Evolutionary conservation across 805 yeast species (phyloP), one percentile per base, ranked within the genome.

Genomic region (Limtongozyma cylindracea): DNA sequence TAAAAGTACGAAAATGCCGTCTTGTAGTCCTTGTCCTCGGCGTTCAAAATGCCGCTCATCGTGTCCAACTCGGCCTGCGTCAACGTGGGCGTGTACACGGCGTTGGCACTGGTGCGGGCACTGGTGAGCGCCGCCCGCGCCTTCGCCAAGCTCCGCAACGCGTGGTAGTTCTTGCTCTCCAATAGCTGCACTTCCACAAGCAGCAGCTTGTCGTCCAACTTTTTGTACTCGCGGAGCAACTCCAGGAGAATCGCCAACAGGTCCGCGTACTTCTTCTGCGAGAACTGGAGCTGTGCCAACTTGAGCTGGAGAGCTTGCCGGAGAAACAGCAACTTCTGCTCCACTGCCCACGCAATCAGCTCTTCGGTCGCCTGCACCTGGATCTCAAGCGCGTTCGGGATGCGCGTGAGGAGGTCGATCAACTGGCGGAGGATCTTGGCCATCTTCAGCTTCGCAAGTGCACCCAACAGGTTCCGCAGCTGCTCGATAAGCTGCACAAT

Each of bases 71-170:
- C 92, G 2, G 96, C 96, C 47, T 88, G 93, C 34, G 72, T 59
- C 23, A 68, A 53, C n/a, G 95, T 74, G 7, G 96, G 92, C 36
- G 93, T 76, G 50, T 82, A 91, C 23, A 88, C 77, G 12, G 95
- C 62, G 43, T 88, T 91, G n/a, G 98, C 98, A 3, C 91, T 72
- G 0, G 98, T 88, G 45, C 96, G 64, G 2, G 98, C 94, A 21
- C 91, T 69, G 2, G 96, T 80, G 34, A 88, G 56, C 3, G 94
- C 69, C 6, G 96, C 95, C 35, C 76, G 65, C 4, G 93, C 63
- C 48, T 84, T 88, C 4, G 94, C 73, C 35, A 76, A 59, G 43
- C 88, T 88, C 42, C 94, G 64, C 35, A 88, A 55, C 13, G 91
- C 80, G 43, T 82, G 93, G 43, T 72, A 88, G 19, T 77, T 78